phyloP scores from a whole-genome alignment of 352 stramenopile genomes.

The Pythium insidiosum region DNA sequence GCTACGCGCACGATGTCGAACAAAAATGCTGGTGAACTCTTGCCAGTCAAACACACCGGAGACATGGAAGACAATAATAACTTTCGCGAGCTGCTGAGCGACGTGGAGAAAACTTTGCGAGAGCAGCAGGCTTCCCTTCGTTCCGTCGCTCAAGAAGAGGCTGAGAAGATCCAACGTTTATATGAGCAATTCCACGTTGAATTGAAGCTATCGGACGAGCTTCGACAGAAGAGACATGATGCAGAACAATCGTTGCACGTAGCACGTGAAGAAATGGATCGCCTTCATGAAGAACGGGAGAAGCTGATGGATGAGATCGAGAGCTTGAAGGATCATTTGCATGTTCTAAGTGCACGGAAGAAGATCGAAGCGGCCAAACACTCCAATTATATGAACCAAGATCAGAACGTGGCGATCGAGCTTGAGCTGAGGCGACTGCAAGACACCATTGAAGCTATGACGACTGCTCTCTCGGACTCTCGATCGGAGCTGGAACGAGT shows the following conservation, averaged over 20 bases:
- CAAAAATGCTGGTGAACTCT: no score
- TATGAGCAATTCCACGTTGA: slow-evolving; percentile 50
- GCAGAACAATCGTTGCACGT: slow-evolving; percentile 22
- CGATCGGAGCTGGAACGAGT: slow-evolving; percentile 36
- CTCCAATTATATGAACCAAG: neutral
- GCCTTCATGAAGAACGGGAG: slow-evolving; percentile 26
- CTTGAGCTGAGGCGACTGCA: slow-evolving; percentile 34
- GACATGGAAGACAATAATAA: no score
- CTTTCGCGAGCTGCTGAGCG: no score
- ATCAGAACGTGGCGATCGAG: slow-evolving; percentile 9
- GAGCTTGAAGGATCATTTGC: slow-evolving; percentile 48
- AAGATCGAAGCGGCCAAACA: slow-evolving; percentile 26
- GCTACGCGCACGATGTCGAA: slow-evolving; percentile 5
- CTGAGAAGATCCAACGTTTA: slow-evolving; percentile 33
- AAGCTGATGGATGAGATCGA: slow-evolving; percentile 22
- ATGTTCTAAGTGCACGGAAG: slow-evolving; percentile 31
- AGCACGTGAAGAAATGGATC: slow-evolving; percentile 24
- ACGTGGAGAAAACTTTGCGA: slow-evolving; percentile 34
- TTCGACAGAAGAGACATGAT: slow-evolving; percentile 19
- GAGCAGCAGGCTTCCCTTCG: slow-evolving; percentile 44
- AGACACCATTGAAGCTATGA: slow-evolving; percentile 30
- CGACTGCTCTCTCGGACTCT: slow-evolving; percentile 24
- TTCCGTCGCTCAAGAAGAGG: slow-evolving; percentile 30
- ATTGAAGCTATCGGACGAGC: slow-evolving; percentile 32
- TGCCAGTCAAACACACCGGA: no score